These are phyloP conservation scores for Saccharomyces hybrid DNA, from an alignment of 1,139 yeast genomes.

Conservation along the genomic window DNA sequence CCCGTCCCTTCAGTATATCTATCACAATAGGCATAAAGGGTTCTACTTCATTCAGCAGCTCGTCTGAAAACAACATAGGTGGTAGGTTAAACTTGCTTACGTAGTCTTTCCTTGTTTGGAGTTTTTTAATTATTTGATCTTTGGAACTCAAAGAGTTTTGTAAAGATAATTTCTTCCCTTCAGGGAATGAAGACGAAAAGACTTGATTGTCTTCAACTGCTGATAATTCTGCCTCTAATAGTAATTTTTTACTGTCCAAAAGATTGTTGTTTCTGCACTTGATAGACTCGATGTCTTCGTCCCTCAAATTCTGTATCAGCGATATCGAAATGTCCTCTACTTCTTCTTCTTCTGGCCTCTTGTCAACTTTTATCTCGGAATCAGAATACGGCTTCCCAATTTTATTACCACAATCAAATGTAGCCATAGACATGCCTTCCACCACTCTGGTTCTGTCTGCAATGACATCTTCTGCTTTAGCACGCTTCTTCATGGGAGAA, in stretches of 20 bases:
- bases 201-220: not conserved
- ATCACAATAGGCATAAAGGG: constrained; percentile 35
- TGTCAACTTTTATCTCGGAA: not conserved
- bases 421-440: not conserved
- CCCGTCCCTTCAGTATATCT: constrained; percentile 39
- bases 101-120: constrained; percentile 1
- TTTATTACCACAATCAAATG: not conserved
- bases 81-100: constrained; percentile 14
- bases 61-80: constrained; percentile 18
- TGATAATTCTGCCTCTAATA: constrained; percentile 5
- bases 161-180: not conserved
- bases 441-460: not conserved
- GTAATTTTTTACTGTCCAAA: not conserved
- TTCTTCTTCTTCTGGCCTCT: not conserved
- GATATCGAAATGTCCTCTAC: not conserved
- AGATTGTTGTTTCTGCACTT: constrained; percentile 2
- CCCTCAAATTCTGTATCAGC: constrained; percentile 9
- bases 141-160: not conserved
- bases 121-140: not conserved
- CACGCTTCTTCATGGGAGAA: not conserved
- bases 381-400: not conserved
- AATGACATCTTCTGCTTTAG: not conserved
- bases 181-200: not conserved
- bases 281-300: constrained; percentile 7
- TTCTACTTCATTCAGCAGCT: constrained; percentile 29